Percentiles rank a stretch among this genome's conserved stretches.
Evolutionary conservation across 768 basidiomycete species (phyloP).

Genomic region (Leccinum longicurvipes): DNA sequence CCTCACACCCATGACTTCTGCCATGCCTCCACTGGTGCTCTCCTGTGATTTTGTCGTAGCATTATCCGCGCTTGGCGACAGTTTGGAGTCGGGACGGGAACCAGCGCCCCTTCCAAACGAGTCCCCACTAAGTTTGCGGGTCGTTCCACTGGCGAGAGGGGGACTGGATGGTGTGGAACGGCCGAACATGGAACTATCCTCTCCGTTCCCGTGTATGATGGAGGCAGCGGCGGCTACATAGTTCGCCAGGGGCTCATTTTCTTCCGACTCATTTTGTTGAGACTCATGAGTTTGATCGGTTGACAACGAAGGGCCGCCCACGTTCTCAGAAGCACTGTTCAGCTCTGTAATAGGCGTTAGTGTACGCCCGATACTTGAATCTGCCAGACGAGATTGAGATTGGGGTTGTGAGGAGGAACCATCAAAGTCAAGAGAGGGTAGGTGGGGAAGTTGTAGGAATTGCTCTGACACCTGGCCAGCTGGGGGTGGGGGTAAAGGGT

Average conservation of each 20-base stretch:
- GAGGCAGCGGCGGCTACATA: constrained; percentile 15
- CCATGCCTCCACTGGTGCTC: constrained; percentile 9
- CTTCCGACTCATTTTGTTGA: constrained; percentile 24
- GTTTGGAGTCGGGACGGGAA: constrained; percentile 41
- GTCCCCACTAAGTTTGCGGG: constrained; percentile 35
- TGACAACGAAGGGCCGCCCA: constrained; percentile 13
- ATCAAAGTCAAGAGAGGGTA: constrained; percentile 61
- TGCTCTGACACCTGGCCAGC: constrained; percentile 9
- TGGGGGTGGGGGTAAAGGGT: constrained; percentile 24
- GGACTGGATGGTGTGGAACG: constrained; percentile 26
- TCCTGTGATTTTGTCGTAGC: constrained; percentile 19
- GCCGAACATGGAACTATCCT: constrained; percentile 13
- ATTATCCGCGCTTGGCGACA: constrained; percentile 29
- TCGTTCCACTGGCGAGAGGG: constrained; percentile 18
- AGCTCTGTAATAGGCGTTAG: constrained; percentile 70
- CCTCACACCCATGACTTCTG: constrained; percentile 30
- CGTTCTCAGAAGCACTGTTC: constrained; percentile 31
- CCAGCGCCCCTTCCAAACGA: constrained; percentile 28
- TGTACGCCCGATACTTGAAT: constrained; percentile 27
- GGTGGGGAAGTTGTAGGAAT: constrained; percentile 36
- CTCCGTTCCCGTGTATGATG: constrained; percentile 19
- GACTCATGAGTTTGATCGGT: constrained; percentile 15
- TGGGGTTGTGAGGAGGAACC: constrained; percentile 14
- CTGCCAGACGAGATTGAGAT: constrained; percentile 15
- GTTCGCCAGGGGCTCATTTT: constrained; percentile 21